A percentile compares a stretch with the other conserved stretches of the same genome.
Conservation (phyloP, 2,329 filamentous ascomycete species). For the Microdochium bolleyi region DNA sequence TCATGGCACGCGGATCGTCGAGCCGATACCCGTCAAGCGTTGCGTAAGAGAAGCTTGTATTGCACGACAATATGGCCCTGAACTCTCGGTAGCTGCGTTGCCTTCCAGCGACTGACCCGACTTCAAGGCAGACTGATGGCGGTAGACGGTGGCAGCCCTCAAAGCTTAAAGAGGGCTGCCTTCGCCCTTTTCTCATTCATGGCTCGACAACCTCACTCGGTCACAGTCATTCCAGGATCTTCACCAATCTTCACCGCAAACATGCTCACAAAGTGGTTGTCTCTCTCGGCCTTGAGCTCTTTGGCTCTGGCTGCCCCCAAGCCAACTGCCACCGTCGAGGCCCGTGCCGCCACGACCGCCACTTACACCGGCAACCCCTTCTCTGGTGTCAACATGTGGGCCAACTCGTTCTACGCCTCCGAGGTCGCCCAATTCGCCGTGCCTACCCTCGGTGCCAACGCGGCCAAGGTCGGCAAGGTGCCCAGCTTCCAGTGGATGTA, state of each 20-base stretch:
- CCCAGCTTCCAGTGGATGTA: slow-evolving; percentile 46
- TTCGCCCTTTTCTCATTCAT: neutral
- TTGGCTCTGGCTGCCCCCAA: slow-evolving; percentile 30
- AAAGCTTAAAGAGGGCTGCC: neutral
- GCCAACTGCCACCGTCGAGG: slow-evolving; percentile 11
- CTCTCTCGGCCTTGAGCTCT: slow-evolving; percentile 25
- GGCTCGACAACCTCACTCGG: neutral
- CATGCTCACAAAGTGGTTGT: slow-evolving; percentile 19
- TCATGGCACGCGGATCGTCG: neutral
- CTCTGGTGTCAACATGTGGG: slow-evolving; percentile 38
- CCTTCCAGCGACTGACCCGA: too few relatives aligned
- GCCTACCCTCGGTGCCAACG: slow-evolving; percentile 50
- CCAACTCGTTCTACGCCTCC: slow-evolving; percentile 47
- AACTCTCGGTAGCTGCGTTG: too few relatives aligned
- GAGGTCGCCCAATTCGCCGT: slow-evolving; percentile 49
- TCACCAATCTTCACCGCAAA: slow-evolving; percentile 2
- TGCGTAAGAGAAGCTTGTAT: neutral
- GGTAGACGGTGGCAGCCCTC: too few relatives aligned
- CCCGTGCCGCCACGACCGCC: slow-evolving; percentile 18
- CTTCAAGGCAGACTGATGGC: too few relatives aligned
- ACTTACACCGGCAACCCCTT: slow-evolving; percentile 48
- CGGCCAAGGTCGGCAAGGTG: slow-evolving; percentile 41
- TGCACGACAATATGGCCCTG: neutral
- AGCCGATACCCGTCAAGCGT: neutral
- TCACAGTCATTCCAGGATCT: neutral